Evolutionary conservation across 257 asterid species (phyloP).

Genomic region (Catharanthus roseus): DNA sequence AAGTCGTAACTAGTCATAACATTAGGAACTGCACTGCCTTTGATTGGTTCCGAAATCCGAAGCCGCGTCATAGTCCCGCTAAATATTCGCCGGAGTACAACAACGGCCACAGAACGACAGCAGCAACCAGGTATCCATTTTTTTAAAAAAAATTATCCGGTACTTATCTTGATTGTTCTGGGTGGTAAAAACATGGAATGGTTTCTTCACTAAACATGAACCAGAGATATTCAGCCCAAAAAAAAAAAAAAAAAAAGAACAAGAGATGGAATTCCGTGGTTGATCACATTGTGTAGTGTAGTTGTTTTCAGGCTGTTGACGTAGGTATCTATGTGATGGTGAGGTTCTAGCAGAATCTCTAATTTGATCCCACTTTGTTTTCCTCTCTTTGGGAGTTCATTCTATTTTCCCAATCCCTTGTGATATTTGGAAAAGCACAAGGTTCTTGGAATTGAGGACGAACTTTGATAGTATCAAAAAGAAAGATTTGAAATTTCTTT

Average conservation of each 20-base stretch:
- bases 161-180: neutral
- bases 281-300: neutral
- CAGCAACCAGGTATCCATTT: neutral
- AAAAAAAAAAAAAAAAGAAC: too few species aligned
- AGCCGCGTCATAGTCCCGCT: neutral
- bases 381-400: neutral
- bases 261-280: neutral
- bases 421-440: neutral
- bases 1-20: too few species aligned
- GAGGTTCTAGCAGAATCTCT: neutral
- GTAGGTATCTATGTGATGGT: neutral
- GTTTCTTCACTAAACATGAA: too few species aligned
- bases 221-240: too few species aligned
- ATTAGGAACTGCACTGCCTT: too few species aligned
- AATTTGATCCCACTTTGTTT: neutral
- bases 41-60: too few species aligned
- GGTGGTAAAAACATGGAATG: neutral
- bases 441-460: neutral
- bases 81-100: neutral
- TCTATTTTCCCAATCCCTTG: neutral
- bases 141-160: too few species aligned
- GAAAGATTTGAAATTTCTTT: neutral
- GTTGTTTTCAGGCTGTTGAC: neutral
- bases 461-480: neutral
- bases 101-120: neutral